Evolutionary conservation across 2,329 filamentous ascomycete genomes (phyloP).

Genomic region (Penicillium aurantiogriseum): DNA sequence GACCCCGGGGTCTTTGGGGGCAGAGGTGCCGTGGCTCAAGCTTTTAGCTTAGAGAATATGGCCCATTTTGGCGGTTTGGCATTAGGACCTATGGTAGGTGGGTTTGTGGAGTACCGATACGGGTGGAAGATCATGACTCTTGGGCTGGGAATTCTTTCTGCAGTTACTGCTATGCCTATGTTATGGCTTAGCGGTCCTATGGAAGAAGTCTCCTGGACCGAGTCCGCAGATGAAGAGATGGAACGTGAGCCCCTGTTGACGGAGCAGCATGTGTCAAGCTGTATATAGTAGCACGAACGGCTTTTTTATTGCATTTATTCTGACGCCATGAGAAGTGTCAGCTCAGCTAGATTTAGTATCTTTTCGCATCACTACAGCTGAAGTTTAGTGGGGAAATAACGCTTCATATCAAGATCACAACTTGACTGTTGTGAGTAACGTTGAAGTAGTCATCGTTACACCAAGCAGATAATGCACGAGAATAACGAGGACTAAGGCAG

Average conservation of each 20-base stretch:
- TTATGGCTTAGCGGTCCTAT: constrained; percentile 12
- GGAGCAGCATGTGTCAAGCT: not conserved
- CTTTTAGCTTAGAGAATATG: constrained; percentile 62
- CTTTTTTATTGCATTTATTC: not conserved
- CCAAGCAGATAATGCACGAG: not conserved
- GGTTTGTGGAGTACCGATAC: constrained; percentile 32
- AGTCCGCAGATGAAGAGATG: constrained; percentile 10
- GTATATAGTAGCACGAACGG: not conserved
- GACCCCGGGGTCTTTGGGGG: constrained; percentile 64
- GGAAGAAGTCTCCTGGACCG: not conserved
- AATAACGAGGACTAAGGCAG: not conserved
- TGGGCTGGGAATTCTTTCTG: constrained; percentile 25
- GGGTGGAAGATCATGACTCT: constrained; percentile 31
- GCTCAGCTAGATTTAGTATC: not conserved
- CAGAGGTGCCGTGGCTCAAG: constrained; percentile 57
- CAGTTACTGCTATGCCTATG: constrained; percentile 23
- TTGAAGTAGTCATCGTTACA: constrained; percentile 3
- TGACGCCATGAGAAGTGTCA: not conserved
- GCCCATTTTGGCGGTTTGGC: constrained; percentile 59
- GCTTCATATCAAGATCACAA: not conserved
- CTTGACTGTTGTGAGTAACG: constrained; percentile 1
- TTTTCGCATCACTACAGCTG: not conserved
- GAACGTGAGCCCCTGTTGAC: constrained; percentile 7
- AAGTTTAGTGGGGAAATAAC: not conserved
- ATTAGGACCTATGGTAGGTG: constrained; percentile 57